Evolutionary conservation across 805 yeast genomes (phyloP).

Genomic region (Cyberlindnera euphorbiae): DNA sequence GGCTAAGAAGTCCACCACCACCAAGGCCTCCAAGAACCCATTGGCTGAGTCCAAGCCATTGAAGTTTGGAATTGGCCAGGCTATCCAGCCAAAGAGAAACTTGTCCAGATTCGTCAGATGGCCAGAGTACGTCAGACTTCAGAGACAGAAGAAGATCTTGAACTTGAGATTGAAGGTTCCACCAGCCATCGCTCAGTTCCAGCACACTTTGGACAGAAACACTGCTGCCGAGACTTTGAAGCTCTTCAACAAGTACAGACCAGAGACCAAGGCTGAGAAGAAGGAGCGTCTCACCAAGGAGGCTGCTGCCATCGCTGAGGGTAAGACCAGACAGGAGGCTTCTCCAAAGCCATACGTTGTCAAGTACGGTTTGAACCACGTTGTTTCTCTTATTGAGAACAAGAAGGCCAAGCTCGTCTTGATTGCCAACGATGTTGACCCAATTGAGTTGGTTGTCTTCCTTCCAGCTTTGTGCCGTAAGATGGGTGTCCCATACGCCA

Average conservation of each 20-base stretch:
- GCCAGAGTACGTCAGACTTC: slow-evolving; percentile 98
- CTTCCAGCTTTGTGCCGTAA: slow-evolving; percentile 98
- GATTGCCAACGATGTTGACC: slow-evolving; percentile 99
- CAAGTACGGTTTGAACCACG: slow-evolving; percentile 99
- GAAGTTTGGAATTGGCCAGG: slow-evolving; percentile 96
- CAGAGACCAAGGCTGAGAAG: slow-evolving; percentile 96
- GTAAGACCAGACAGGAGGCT: slow-evolving; percentile 94
- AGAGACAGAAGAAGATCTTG: slow-evolving; percentile 98
- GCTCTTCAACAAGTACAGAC: slow-evolving; percentile 98
- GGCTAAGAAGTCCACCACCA: slow-evolving; percentile 64
- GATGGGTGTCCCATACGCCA: slow-evolving; percentile 99
- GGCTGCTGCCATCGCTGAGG: slow-evolving; percentile 98
- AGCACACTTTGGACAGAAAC: slow-evolving; percentile 95
- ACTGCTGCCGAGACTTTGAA: slow-evolving; percentile 96
- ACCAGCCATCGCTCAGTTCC: slow-evolving; percentile 97
- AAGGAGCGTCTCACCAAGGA: slow-evolving; percentile 98
- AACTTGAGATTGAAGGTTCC: slow-evolving; percentile 97
- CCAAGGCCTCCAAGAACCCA: slow-evolving; percentile 72
- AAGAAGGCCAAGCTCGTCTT: slow-evolving; percentile 96
- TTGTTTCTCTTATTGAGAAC: slow-evolving; percentile 94
- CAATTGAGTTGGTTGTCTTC: slow-evolving; percentile 95
- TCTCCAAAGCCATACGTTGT: slow-evolving; percentile 95
- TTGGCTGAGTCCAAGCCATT: slow-evolving; percentile 85
- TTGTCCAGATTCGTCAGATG: slow-evolving; percentile 96
- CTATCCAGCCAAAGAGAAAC: slow-evolving; percentile 92